phyloP scores from a whole-genome alignment of 805 yeast genomes.

The Saccharomycopsis amapae region DNA sequence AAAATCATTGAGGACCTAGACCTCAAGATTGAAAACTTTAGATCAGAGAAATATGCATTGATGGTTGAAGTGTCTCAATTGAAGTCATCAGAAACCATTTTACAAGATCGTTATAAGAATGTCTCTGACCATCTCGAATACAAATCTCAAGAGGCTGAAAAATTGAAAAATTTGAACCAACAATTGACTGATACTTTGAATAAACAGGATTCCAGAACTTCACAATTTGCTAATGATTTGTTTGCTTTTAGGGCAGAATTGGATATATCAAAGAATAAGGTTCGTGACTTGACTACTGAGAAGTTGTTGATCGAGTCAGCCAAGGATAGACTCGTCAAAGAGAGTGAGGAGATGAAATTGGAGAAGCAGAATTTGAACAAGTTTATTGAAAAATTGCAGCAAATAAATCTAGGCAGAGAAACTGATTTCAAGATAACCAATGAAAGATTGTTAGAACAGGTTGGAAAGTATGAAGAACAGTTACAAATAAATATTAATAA shows the following conservation, averaged over 20 bases:
- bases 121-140: conserved; percentile 35
- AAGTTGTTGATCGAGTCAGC: conserved; percentile 41
- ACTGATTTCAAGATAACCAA: conserved; percentile 42
- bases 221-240: conserved; percentile 45
- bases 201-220: conserved; percentile 43
- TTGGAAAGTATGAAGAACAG: conserved; percentile 43
- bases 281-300: conserved; percentile 48
- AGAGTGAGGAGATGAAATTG: conserved; percentile 43
- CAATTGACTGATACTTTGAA: conserved; percentile 36
- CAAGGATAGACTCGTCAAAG: conserved; percentile 45
- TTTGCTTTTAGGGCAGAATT: conserved; percentile 42
- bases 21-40: conserved; percentile 34
- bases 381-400: conserved; percentile 51
- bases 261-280: conserved; percentile 38
- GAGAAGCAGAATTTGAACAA: conserved; percentile 56
- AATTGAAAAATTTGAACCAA: conserved; percentile 34
- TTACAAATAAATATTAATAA: conserved; percentile 38
- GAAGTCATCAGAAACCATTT: conserved; percentile 45
- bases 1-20: conserved; percentile 44
- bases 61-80: conserved; percentile 46
- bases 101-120: conserved; percentile 43
- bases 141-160: conserved; percentile 39
- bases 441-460: conserved; percentile 40
- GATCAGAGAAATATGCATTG: conserved; percentile 39
- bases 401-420: conserved; percentile 45